Conservation (phyloP, 192 early-diverging fungal species). For the Podila horticola region DNA sequence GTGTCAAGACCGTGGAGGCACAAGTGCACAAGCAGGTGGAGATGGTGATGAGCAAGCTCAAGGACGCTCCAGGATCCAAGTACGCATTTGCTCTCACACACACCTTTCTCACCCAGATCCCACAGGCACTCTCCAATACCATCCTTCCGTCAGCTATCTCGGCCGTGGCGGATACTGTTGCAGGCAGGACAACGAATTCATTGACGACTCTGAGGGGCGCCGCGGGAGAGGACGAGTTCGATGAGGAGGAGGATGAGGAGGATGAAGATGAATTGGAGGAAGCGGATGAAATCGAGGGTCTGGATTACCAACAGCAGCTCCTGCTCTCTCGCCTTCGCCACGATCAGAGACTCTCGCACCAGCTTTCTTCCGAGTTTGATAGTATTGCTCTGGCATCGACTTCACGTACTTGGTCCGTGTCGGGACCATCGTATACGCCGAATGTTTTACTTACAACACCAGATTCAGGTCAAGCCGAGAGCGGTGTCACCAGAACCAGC, state of each 20-base stretch:
- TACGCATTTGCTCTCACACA: slow-evolving; percentile 46
- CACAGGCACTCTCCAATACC: slow-evolving; percentile 36
- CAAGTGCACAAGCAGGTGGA: slow-evolving; percentile 50
- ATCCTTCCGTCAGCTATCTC: slow-evolving; percentile 48
- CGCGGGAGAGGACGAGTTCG: slow-evolving; percentile 35
- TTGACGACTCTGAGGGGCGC: slow-evolving; percentile 29
- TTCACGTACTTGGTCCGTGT: not conserved
- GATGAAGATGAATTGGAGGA: slow-evolving; percentile 17
- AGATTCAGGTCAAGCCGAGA: not conserved
- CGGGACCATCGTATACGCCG: not conserved
- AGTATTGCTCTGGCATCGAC: slow-evolving; percentile 25
- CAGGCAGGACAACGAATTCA: slow-evolving; percentile 31
- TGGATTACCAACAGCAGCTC: slow-evolving; percentile 17
- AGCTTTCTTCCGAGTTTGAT: slow-evolving; percentile 34
- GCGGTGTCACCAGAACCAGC: not conserved
- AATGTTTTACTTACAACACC: not conserved
- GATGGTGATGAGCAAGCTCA: slow-evolving; percentile 36
- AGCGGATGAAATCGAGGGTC: slow-evolving; percentile 21
- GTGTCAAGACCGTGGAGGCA: slow-evolving; percentile 43
- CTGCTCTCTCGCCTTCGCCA: slow-evolving; percentile 7
- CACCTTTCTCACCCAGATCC: slow-evolving; percentile 40
- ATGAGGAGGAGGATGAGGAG: slow-evolving; percentile 42
- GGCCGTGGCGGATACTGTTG: slow-evolving; percentile 47
- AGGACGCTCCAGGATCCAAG: slow-evolving; percentile 39
- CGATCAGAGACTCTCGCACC: slow-evolving; percentile 11